phyloP scores from a whole-genome alignment of 805 yeast species.

The Wickerhamomyces canadensis region DNA sequence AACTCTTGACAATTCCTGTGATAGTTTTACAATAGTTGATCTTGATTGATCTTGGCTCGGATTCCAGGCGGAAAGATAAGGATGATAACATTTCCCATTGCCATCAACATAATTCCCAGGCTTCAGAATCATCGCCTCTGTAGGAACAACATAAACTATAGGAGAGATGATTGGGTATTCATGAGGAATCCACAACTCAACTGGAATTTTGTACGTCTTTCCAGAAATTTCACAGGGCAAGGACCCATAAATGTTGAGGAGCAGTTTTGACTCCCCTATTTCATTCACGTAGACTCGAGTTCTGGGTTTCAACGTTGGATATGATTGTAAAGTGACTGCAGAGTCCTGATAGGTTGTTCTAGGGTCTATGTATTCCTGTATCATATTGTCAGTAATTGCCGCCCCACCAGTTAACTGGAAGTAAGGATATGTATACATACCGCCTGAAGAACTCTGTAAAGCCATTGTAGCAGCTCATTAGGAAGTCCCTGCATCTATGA shows the following conservation, averaged over 20 bases:
- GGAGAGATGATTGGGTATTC: slow-evolving; percentile 70
- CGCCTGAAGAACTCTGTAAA: slow-evolving; percentile 48
- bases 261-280: slow-evolving; percentile 52
- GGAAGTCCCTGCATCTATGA: slow-evolving; percentile 12
- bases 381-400: neutral
- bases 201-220: slow-evolving; percentile 39
- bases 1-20: slow-evolving; percentile 27
- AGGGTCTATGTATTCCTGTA: slow-evolving; percentile 52
- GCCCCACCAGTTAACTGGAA: neutral
- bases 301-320: slow-evolving; percentile 54
- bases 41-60: slow-evolving; percentile 17
- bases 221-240: slow-evolving; percentile 31
- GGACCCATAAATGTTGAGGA: slow-evolving; percentile 61
- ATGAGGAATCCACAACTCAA: slow-evolving; percentile 74
- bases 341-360: slow-evolving; percentile 59
- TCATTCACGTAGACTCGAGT: slow-evolving; percentile 58
- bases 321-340: slow-evolving; percentile 44
- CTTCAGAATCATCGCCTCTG: slow-evolving; percentile 38
- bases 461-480: slow-evolving; percentile 45
- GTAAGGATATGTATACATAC: slow-evolving; percentile 22
- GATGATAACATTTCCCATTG: slow-evolving; percentile 69
- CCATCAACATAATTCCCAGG: slow-evolving; percentile 66
- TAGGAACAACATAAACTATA: slow-evolving; percentile 53
- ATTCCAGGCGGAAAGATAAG: slow-evolving; percentile 58
- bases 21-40: slow-evolving; percentile 25